Base-by-base conservation (phyloP, 177 flowering plant genomes). In the Telopea speciosissima region DNA sequence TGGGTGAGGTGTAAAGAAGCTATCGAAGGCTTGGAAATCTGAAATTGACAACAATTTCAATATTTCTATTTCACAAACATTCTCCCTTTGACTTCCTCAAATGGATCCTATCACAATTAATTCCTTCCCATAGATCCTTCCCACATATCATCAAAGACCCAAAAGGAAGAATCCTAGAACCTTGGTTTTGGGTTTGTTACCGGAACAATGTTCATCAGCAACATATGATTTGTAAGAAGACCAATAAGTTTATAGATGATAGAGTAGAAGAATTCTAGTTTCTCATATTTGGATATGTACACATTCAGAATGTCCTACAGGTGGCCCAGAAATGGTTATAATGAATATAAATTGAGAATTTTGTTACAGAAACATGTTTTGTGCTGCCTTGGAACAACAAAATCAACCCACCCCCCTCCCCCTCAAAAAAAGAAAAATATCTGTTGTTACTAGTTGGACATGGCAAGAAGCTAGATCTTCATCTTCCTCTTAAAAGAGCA, bases 191-290 rank as follows among this genome's bases (percentile, higher is more conserved):
- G 23, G 61, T 58, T n/a, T 21, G 3, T 58, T 16, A 58, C n/a
- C 61, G n/a, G 61, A 58, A 19, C 61, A 58, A n/a, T 58, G 9
- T 58, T 1, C n/a, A n/a, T n/a, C 24, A 17, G 61, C 61, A 58
- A n/a, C 8, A 17, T 16, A 58, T 58, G 8, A 21, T 19, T 58
- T 58, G 10, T 21, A 19, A 58, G 61, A 58, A 3, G 61, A 58
- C 23, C 54, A 49, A 49, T 12, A 49, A 11, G 61, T 49, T 16
- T 1, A 49, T 5, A 13, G 13, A 13, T 49, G 19, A 49, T 49
- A 49, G 31, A 22, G 69, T 52, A 59, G 68, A 23, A 36, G 25
- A 68, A 42, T 33, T 26, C n/a, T 67, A 59, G 9, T 49, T 67
- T 49, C 54, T 12, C 19, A 49, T 49, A 45, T 13, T 40, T 62